Evolutionary conservation across 2,329 filamentous ascomycete genomes (phyloP), one percentile per base, ranked within the genome.

Genomic region (Cordyceps cicadae): DNA sequence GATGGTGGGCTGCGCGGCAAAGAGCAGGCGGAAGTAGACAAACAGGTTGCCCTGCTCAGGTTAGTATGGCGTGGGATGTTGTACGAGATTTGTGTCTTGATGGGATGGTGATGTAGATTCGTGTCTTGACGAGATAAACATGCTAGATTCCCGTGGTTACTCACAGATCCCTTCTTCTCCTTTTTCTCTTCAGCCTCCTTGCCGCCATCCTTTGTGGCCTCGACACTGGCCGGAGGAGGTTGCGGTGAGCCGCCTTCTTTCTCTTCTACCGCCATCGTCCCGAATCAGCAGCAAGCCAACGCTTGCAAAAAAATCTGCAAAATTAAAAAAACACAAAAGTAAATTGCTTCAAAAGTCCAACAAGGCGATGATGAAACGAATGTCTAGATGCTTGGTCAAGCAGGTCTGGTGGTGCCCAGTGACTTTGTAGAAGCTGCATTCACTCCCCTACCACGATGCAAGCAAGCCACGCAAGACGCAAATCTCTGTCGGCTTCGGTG

Each of bases 1-100:
- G 62, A 66, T 63, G 60, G 67, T 70, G 14, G 73, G 73, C 49
- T 75, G 68, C 60, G 70, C 72, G 60, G 72, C 74, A 51, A 70
- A 67, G 19, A 75, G 69, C 32, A 75, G 69, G n/a, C 68, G 70
- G 62, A 43, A 43, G 15, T 43, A 43, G 39, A 43, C 39, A 6
- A 43, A 43, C 3, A 43, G n/a, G 39, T 43, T 43, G 39, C 55
- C 81, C 55, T 58, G 41, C 32, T 19, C 7, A 41, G 39, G 39
- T 43, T n/a, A 43, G 39, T n/a, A 37, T 43, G 12, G 39, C 37
- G 37, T 15, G 3, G 29, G 37, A 14, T n/a, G 39, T 5, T 37
- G 12, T 4, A n/a, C 24, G 24, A 17, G 39, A n/a, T 1, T 17
- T 4, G 6, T 17, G 39, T 1, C 12, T 43, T 43, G 5, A 29